phyloP scores from a whole-genome alignment of 2,329 filamentous ascomycete species.

The Pseudogymnoascus sp. region DNA sequence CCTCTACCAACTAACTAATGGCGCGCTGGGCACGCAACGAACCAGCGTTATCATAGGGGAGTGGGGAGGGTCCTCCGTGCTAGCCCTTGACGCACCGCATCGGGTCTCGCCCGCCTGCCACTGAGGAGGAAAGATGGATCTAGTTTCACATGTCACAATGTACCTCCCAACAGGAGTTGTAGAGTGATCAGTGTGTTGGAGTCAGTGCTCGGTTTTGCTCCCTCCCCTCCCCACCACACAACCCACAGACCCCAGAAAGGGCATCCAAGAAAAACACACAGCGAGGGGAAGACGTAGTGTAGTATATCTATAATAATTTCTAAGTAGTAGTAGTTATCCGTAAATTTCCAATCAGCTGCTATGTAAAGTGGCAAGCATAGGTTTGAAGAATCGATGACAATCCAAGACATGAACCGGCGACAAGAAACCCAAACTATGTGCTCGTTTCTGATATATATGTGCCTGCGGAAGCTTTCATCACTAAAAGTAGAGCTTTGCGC shows the following conservation, averaged over 20 bases:
- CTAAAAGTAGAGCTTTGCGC: background rate
- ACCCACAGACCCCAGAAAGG: background rate
- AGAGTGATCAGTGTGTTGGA: slow-evolving; percentile 1
- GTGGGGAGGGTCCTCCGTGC: background rate
- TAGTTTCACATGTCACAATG: slow-evolving; percentile 1
- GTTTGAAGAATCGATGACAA: background rate
- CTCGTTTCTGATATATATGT: slow-evolving; percentile 8
- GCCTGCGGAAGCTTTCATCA: background rate
- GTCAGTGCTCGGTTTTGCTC: background rate
- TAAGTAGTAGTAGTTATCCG: slow-evolving; percentile 4
- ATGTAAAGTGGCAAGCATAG: background rate
- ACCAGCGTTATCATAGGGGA: slow-evolving; percentile 3
- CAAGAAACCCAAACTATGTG: slow-evolving; percentile 4
- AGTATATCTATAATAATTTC: slow-evolving; percentile 7
- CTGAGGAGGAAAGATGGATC: background rate
- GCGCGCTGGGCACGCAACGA: background rate
- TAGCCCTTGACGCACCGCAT: slow-evolving; percentile 2
- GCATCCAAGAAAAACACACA: background rate
- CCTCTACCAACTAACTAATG: background rate
- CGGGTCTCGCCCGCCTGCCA: slow-evolving; percentile 1
- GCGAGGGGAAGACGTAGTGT: background rate
- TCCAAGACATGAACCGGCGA: background rate
- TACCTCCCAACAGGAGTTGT: background rate
- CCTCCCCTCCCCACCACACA: background rate
- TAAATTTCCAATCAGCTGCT: slow-evolving; percentile 2